A percentile compares a stretch with the other conserved stretches of the same genome.
Evolutionary conservation across 345 rosid genomes (phyloP).

Genomic region (Eucalyptus rudis): DNA sequence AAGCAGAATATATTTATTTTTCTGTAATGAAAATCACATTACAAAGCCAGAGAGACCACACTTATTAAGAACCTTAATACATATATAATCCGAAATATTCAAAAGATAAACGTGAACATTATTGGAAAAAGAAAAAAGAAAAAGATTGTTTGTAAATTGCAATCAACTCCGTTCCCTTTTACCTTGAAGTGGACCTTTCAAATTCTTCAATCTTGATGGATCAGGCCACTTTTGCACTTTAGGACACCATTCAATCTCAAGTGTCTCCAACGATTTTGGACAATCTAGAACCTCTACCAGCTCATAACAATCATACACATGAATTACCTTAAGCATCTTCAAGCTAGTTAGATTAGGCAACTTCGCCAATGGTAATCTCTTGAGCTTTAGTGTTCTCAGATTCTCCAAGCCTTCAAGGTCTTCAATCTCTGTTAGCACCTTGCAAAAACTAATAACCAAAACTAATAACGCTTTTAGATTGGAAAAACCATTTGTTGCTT

Average conservation of each 20-base stretch:
- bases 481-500: background rate
- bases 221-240: background rate
- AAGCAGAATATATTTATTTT: too few species aligned
- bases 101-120: too few species aligned
- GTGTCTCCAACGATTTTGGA: background rate
- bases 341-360: background rate
- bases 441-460: fast-evolving
- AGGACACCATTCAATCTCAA: fast-evolving
- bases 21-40: too few species aligned
- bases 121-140: too few species aligned
- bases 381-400: fast-evolving
- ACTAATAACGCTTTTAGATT: fast-evolving
- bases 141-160: too few species aligned
- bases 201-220: background rate
- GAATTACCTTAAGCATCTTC: background rate
- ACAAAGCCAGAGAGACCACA: background rate
- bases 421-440: background rate
- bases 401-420: background rate
- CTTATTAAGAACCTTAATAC: background rate
- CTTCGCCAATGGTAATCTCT: background rate
- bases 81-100: too few species aligned
- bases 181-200: background rate
- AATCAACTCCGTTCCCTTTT: fast-evolving
- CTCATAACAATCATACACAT: fast-evolving
- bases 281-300: background rate